Percentiles rank a stretch among this genome's conserved stretches.
These are phyloP conservation scores for Apiotrichum brassicae DNA, from an alignment of 1,284 basidiomycete species.

Conservation along the genomic window DNA sequence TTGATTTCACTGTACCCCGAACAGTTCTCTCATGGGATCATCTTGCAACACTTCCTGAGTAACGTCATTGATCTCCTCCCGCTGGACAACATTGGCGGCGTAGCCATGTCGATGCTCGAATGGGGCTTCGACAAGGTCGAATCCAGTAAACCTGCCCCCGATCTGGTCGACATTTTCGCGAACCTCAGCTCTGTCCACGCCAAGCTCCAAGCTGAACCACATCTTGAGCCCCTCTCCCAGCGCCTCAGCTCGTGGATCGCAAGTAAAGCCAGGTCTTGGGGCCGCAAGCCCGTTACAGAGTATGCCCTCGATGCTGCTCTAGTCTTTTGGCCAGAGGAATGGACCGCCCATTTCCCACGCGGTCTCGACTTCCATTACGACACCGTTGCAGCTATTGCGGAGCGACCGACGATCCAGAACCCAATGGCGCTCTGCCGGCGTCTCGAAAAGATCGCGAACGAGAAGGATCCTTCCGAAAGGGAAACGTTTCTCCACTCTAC, in stretches of 20 bases:
- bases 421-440: conserved; percentile 21
- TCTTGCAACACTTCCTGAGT: conserved; percentile 62
- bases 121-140: conserved; percentile 58
- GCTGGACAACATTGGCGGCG: conserved; percentile 61
- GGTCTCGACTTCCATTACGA: conserved; percentile 9
- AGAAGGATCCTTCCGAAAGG: neutral
- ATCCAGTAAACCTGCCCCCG: neutral
- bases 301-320: conserved; percentile 19
- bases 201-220: neutral
- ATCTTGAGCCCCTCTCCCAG: neutral
- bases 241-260: conserved; percentile 6
- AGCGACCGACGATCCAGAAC: conserved; percentile 5
- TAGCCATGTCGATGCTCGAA: conserved; percentile 66
- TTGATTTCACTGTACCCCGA: conserved; percentile 59
- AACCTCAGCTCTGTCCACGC: conserved; percentile 21
- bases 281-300: neutral
- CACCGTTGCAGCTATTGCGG: conserved; percentile 11
- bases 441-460: neutral
- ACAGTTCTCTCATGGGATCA: conserved; percentile 55
- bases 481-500: conserved; percentile 44
- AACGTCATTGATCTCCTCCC: conserved; percentile 61
- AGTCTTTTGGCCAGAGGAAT: conserved; percentile 26
- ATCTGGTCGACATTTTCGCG: conserved; percentile 24
- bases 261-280: conserved; percentile 13
- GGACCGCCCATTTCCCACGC: conserved; percentile 8